A percentile compares a stretch with the other conserved stretches of the same genome.
Evolutionary conservation across 2,329 filamentous ascomycete genomes (phyloP).

Genomic region (Erysiphe pulchra): DNA sequence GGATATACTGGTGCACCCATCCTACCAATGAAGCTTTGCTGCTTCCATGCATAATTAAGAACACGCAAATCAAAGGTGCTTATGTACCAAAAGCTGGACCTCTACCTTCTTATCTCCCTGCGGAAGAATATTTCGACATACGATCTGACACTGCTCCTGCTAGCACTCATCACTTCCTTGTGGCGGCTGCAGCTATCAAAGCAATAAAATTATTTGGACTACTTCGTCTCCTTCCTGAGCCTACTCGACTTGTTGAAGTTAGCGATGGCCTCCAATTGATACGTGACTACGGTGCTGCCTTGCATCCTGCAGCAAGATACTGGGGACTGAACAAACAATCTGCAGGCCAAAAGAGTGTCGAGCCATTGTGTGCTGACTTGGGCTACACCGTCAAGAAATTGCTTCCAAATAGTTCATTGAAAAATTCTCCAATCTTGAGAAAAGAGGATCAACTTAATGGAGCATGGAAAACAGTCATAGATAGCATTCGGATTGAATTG

Average conservation of each 20-base stretch:
- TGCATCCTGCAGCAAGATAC: neutral
- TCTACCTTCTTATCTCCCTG: too few species aligned
- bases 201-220: neutral
- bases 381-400: neutral
- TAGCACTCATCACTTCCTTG: neutral
- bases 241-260: neutral
- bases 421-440: too few species aligned
- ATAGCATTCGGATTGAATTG: too few species aligned
- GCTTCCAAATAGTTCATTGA: too few species aligned
- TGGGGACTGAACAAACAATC: neutral
- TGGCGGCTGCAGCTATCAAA: neutral
- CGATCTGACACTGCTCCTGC: neutral
- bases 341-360: neutral
- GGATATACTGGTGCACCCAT: neutral
- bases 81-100: neutral
- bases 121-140: neutral
- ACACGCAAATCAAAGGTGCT: neutral
- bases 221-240: neutral
- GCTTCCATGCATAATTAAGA: neutral
- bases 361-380: neutral
- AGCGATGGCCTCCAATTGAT: neutral
- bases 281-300: neutral
- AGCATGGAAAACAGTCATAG: too few species aligned
- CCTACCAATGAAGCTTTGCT: neutral
- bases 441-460: too few species aligned